Base-by-base conservation (phyloP, 2,329 filamentous ascomycete genomes). In the Acephala macrosclerotiorum region DNA sequence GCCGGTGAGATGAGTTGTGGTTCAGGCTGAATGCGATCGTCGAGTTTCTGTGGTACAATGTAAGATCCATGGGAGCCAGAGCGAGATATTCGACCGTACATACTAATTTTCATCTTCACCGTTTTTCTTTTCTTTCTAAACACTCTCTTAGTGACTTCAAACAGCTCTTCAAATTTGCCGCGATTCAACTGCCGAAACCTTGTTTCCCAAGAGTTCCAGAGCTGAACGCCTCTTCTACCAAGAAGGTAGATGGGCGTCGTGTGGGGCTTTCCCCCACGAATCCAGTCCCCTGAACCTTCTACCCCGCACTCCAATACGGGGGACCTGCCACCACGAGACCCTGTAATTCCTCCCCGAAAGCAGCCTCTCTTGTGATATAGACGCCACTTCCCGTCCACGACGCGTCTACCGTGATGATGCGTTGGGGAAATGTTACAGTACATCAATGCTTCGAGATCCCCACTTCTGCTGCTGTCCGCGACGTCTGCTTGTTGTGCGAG, bases 301-400 rank as follows among this genome's bases (percentile, higher is more conserved):
- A 62, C 60, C 60, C 60, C 60, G 60, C 60, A 62, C 42, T 33
- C 58, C 26, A 14, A 26, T 12, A 53, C 11, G 49, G 25, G 45
- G 20, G 26, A 55, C 33, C 35, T 36, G 20, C 35, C 51, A 22
- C 26, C 36, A 42, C 26, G 49, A 53, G 53, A 62, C 60, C 60
- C 51, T 62, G 60, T 11, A 62, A 57, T 6, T 56, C 60, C 60
- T 62, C 60, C 60, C 60, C 60, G 59, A 20, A 2, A 40, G 58
- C 47, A n/a, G 22, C 20, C 33, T 38, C 59, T 61, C 33, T 51
- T 25, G 49, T 49, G 45, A 38, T 53, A 20, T 26, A 7, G 47
- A 38, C 18, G 22, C 59, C 45, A 51, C 51, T n/a, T 6, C 33
- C 36, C 22, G 26, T 33, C 38, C 18, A 29, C 59, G 47, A 42